Evolutionary conservation across 75 land plant species (phyloP).

Genomic region (Chamaecyparis obtusa): DNA sequence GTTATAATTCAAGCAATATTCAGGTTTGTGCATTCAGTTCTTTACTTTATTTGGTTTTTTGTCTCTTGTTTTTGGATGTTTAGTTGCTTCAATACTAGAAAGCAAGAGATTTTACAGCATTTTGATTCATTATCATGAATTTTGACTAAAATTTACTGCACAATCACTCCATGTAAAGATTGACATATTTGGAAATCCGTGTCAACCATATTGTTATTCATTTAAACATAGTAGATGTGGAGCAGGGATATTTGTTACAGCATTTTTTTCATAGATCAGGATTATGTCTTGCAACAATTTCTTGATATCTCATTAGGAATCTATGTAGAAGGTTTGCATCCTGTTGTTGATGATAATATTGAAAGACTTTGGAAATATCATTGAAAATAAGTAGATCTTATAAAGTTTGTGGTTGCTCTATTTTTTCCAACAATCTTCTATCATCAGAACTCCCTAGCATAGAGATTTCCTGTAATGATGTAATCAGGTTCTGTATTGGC

Average conservation of each 20-base stretch:
- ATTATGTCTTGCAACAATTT: neutral
- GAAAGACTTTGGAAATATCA: neutral
- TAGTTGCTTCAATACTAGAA: neutral
- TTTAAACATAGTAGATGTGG: neutral
- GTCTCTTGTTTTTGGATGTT: neutral
- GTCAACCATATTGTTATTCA: neutral
- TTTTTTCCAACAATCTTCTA: neutral
- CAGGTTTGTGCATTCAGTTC: conserved; percentile 23
- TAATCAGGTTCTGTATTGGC: neutral
- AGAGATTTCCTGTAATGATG: neutral
- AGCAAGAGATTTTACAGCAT: neutral
- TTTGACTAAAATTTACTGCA: neutral
- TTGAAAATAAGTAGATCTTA: neutral
- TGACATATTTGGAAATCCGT: neutral
- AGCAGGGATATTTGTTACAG: neutral
- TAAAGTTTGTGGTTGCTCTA: neutral
- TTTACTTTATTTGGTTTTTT: neutral
- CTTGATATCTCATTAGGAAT: neutral
- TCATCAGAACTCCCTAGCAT: neutral
- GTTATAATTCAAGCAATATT: conserved; percentile 39
- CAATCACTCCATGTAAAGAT: neutral
- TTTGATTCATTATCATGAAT: neutral
- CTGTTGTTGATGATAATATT: neutral
- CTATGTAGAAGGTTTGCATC: neutral
- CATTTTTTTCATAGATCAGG: neutral